phyloP scores from a whole-genome alignment of 116 monocot species.

The Iris pallida region DNA sequence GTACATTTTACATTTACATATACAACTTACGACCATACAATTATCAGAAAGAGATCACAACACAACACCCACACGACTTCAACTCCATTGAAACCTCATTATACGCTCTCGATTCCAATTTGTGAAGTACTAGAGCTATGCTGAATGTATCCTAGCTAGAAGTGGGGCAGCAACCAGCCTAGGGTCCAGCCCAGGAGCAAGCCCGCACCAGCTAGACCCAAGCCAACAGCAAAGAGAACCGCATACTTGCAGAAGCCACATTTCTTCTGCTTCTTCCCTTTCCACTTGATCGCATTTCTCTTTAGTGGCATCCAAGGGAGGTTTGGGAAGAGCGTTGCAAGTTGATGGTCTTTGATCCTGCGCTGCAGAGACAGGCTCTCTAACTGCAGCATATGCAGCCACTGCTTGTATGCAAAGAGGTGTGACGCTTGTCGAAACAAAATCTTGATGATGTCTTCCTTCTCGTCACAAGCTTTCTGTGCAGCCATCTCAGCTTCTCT shows the following conservation, averaged over 20 bases:
- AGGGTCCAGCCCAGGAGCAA: constrained; percentile 73
- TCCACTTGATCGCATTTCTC: constrained; percentile 13
- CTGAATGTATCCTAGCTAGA: constrained; percentile 3
- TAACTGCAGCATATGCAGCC: constrained; percentile 75
- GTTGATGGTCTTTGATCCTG: constrained; percentile 59
- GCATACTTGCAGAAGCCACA: constrained; percentile 49
- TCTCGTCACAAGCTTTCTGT: constrained; percentile 76
- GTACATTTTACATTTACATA: too few relatives aligned
- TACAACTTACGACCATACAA: too few relatives aligned
- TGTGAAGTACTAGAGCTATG: too few relatives aligned
- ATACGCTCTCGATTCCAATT: too few relatives aligned
- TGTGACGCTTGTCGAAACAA: constrained; percentile 79
- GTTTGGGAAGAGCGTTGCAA: constrained; percentile 38
- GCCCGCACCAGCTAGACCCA: constrained; percentile 69
- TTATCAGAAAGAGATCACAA: too few relatives aligned
- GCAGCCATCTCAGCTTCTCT: constrained; percentile 85
- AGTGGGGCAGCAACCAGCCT: constrained; percentile 39
- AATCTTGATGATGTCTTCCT: constrained; percentile 84
- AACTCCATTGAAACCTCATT: too few relatives aligned
- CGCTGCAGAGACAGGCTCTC: constrained; percentile 77
- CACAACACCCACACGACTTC: too few relatives aligned
- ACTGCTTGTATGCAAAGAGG: constrained; percentile 91
- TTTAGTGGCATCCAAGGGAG: constrained; percentile 52
- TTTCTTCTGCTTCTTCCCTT: constrained; percentile 28
- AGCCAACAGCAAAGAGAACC: constrained; percentile 49